phyloP scores from a whole-genome alignment of 306 rosid genomes.

The Bauhinia variegata region DNA sequence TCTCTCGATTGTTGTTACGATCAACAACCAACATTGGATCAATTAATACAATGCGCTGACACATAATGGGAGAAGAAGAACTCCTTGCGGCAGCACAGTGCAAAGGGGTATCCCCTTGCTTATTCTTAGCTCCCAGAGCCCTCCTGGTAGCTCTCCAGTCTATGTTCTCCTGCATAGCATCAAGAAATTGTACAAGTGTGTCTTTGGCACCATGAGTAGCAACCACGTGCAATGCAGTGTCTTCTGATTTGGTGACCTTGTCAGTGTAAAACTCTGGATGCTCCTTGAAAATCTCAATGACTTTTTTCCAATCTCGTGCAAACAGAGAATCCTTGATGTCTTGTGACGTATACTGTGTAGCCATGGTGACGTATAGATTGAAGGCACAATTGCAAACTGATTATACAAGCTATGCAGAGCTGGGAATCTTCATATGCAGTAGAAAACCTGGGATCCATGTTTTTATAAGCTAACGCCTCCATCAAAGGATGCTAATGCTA shows the following conservation, averaged over 20 bases:
- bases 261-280: neutral
- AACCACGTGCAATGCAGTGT: conserved; percentile 47
- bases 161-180: neutral
- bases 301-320: neutral
- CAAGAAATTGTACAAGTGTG: neutral
- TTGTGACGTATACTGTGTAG: too few relatives aligned
- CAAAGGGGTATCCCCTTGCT: conserved; percentile 34
- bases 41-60: neutral
- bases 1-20: conserved; percentile 29
- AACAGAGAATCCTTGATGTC: neutral
- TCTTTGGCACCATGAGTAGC: conserved; percentile 36
- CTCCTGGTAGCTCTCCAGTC: neutral
- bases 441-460: too few relatives aligned
- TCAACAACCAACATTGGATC: neutral
- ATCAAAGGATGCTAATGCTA: too few relatives aligned
- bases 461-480: too few relatives aligned
- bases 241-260: conserved; percentile 34
- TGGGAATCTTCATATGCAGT: too few relatives aligned
- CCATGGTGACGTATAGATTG: too few relatives aligned
- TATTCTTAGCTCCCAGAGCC: conserved; percentile 3
- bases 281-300: neutral
- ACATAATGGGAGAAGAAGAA: conserved; percentile 14
- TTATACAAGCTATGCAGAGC: too few relatives aligned
- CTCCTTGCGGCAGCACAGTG: conserved; percentile 21
- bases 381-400: too few relatives aligned